Evolutionary conservation across 257 asterid genomes (phyloP).

Genomic region (Solanum pimpinellifolium): DNA sequence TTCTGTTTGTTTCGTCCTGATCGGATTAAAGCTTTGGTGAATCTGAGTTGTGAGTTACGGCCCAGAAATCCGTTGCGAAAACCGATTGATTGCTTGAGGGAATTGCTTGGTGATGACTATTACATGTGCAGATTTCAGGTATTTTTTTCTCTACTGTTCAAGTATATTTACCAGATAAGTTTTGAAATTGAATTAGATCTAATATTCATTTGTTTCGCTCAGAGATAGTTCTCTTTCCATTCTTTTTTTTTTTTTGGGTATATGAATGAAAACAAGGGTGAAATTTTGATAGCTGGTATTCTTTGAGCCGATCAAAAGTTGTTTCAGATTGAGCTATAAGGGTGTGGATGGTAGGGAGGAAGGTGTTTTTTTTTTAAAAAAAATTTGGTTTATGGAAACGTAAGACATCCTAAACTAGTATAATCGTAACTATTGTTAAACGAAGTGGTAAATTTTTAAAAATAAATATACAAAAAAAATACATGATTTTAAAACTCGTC

Average conservation of each 20-base stretch:
- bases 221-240: neutral
- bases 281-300: neutral
- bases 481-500: too few species aligned
- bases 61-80: constrained; percentile 55
- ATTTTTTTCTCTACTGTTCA: neutral
- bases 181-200: neutral
- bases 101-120: constrained; percentile 58
- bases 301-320: too few species aligned
- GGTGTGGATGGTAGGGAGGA: too few species aligned
- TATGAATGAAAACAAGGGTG: neutral
- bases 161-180: rapidly evolving
- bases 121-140: constrained; percentile 87
- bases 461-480: too few species aligned
- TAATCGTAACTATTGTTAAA: too few species aligned
- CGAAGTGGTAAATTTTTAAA: rapidly evolving
- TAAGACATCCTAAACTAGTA: too few species aligned
- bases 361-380: too few species aligned
- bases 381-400: too few species aligned
- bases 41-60: constrained; percentile 43
- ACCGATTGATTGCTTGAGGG: constrained; percentile 50
- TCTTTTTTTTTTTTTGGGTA: neutral
- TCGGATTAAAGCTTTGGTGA: constrained; percentile 57
- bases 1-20: constrained; percentile 64
- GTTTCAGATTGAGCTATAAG: too few species aligned
- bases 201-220: neutral